Conservation (phyloP, 2,329 filamentous ascomycete species). For the Colletotrichum tofieldiae region DNA sequence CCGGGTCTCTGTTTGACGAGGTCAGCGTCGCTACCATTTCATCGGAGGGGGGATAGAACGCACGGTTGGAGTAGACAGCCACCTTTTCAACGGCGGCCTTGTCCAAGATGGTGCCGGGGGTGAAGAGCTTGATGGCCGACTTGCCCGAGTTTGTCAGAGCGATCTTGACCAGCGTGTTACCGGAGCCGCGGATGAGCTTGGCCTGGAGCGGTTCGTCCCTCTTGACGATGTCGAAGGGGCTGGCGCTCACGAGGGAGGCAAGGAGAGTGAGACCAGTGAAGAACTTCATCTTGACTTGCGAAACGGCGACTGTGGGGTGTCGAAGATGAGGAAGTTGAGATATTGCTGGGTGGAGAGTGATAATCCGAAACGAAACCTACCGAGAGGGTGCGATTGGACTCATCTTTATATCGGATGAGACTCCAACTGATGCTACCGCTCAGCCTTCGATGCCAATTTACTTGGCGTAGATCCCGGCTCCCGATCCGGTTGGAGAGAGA, state of each 20-base stretch:
- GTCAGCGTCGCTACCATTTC: neutral
- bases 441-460: neutral
- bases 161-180: slow-evolving; percentile 64
- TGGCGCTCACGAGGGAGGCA: slow-evolving; percentile 53
- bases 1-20: slow-evolving; percentile 11
- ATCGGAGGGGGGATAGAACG: slow-evolving; percentile 38
- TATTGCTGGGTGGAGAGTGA: slow-evolving; percentile 8
- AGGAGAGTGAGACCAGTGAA: slow-evolving; percentile 52
- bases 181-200: slow-evolving; percentile 55
- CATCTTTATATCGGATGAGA: slow-evolving; percentile 28
- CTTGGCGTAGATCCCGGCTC: neutral
- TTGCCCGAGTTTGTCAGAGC: slow-evolving; percentile 63
- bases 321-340: slow-evolving; percentile 10
- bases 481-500: slow-evolving; percentile 17
- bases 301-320: slow-evolving; percentile 4
- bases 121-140: slow-evolving; percentile 62
- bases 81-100: slow-evolving; percentile 65
- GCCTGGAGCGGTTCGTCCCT: slow-evolving; percentile 55
- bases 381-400: neutral
- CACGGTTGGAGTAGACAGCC: slow-evolving; percentile 59
- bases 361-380: neutral
- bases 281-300: slow-evolving; percentile 55
- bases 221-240: slow-evolving; percentile 50
- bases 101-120: slow-evolving; percentile 65
- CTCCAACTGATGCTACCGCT: neutral